These are phyloP conservation scores for Cadophora gregata DNA, from an alignment of 2,329 filamentous ascomycete species.

Conservation along the genomic window DNA sequence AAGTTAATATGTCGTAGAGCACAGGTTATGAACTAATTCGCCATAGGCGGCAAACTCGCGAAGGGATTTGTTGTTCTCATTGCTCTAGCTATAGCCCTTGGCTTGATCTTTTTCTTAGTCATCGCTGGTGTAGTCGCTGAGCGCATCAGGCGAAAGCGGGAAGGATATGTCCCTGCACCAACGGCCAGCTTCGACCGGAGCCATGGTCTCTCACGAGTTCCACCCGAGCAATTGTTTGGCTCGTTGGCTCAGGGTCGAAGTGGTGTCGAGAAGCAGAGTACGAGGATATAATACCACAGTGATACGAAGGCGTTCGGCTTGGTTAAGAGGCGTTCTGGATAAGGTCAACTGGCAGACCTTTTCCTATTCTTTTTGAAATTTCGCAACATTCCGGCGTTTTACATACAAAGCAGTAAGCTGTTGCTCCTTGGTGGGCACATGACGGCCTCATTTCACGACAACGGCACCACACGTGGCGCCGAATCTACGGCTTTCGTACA, in stretches of 20 bases:
- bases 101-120: conserved; percentile 78
- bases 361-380: conserved; percentile 36
- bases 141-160: conserved; percentile 75
- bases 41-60: conserved; percentile 62
- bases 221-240: conserved; percentile 58
- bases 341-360: conserved; percentile 33
- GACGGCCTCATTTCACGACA: conserved; percentile 35
- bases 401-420: conserved; percentile 32
- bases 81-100: conserved; percentile 78
- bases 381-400: conserved; percentile 38
- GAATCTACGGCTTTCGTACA: conserved; percentile 31
- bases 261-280: conserved; percentile 40
- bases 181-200: conserved; percentile 67
- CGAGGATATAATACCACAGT: conserved; percentile 40
- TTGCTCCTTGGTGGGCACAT: conserved; percentile 26
- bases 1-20: conserved; percentile 47
- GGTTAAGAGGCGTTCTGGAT: conserved; percentile 42
- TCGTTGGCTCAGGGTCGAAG: conserved; percentile 42
- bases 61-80: conserved; percentile 83
- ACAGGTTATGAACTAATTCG: conserved; percentile 6
- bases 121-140: conserved; percentile 77
- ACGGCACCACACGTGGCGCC: conserved; percentile 28
- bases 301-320: conserved; percentile 39
- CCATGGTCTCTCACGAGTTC: conserved; percentile 63
- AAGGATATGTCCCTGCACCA: conserved; percentile 81